phyloP scores from a whole-genome alignment of 352 stramenopile genomes.

The Globisporangium iwayamae region DNA sequence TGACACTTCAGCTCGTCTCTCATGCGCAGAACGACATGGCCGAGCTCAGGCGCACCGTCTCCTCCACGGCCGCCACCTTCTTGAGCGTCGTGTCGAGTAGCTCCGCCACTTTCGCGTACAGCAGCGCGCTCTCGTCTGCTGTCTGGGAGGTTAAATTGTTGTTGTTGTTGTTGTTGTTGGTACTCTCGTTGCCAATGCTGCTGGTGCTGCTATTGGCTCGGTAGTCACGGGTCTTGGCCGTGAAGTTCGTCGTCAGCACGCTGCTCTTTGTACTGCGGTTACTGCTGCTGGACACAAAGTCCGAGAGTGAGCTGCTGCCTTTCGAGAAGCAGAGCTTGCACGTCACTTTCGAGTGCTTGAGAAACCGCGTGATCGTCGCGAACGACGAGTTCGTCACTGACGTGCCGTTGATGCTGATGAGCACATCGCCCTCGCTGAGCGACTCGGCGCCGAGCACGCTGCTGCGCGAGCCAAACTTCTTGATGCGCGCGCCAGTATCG shows the following conservation, averaged over 20 bases:
- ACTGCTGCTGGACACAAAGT: constrained; percentile 9
- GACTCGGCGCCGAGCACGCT: constrained; percentile 67
- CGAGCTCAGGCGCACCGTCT: constrained; percentile 69
- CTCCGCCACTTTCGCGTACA: constrained; percentile 66
- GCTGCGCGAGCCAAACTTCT: constrained; percentile 58
- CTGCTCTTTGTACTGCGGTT: constrained; percentile 6
- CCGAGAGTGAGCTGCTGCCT: not conserved
- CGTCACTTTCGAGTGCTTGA: constrained; percentile 74
- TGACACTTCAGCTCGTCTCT: not conserved
- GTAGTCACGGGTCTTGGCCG: not conserved
- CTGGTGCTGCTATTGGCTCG: constrained; percentile 5
- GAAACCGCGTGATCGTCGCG: constrained; percentile 66
- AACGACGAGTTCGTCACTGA: constrained; percentile 49
- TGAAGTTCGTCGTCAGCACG: constrained; percentile 12
- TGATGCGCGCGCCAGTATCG: constrained; percentile 57
- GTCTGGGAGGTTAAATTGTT: constrained; percentile 16
- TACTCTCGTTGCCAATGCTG: constrained; percentile 24
- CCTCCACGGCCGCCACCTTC: constrained; percentile 70
- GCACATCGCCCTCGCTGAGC: constrained; percentile 52
- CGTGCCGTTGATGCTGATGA: constrained; percentile 76
- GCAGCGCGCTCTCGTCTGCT: constrained; percentile 31
- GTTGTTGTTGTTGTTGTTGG: constrained; percentile 12
- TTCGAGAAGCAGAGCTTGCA: constrained; percentile 73
- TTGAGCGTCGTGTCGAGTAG: constrained; percentile 73
- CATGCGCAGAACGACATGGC: constrained; percentile 69